Evolutionary conservation across 2,329 filamentous ascomycete species (phyloP), one percentile per base, ranked within the genome.

Genomic region (Periglandula ipomoeae): DNA sequence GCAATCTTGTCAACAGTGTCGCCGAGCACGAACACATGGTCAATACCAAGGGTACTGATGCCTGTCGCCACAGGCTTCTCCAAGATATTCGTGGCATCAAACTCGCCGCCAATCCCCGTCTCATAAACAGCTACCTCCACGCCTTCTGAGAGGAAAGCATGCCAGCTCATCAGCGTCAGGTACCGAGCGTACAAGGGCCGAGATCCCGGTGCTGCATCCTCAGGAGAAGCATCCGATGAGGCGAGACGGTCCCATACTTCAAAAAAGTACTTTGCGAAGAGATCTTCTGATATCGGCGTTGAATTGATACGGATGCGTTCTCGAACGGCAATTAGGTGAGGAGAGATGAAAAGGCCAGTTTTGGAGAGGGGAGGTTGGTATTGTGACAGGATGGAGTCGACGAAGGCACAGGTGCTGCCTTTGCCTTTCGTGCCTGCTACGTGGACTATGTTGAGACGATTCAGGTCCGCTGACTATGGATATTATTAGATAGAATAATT

Each of bases 351-450:
- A 27, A 86, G 73, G 11, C 83, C 84, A 35, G 78, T 72, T 55
- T 71, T 77, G 47, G 53, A 60, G 24, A 71, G 72, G 1, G 57
- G 55, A 23, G 56, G 49, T 17, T 70, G 71, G 57, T 80, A 75
- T 46, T 70, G 70, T 15, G 70, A 66, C 40, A 88, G 73, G 52
- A 87, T 80, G 7, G 78, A 79, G 52, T 80, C 73, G 50, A 79
- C 71, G 54, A 84, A 86, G 35, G 82, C 83, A 59, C 83, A 87
- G 1, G 82, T 85, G 58, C 78, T 84, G 24, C 84, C 85, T 65
- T 88, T 89, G 5, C 85, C 85, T 62, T 88, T 88, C n/a, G 84
- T 88, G 5, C 85, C 85, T 22, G 84, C 78, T 23, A 89, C 76
- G 64, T 87, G 84, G 35, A 89, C 61, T 23, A 86, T 72, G 55